phyloP scores from a whole-genome alignment of 106 monocot genomes.

The Apostasia shenzhenica region DNA sequence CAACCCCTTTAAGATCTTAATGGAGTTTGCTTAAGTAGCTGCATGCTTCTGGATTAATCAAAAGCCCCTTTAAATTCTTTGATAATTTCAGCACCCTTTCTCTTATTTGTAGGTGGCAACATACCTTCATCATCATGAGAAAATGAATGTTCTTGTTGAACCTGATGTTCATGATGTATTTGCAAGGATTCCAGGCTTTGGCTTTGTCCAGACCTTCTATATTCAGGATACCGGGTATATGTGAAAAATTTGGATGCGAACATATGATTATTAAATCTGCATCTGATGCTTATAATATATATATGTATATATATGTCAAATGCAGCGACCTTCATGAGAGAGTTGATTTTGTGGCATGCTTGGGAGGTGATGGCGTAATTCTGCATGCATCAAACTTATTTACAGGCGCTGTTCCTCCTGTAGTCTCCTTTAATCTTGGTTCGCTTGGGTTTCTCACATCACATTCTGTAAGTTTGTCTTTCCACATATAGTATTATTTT shows the following conservation, averaged over 20 bases:
- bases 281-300: neutral
- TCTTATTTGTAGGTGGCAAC: conserved; percentile 67
- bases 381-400: conserved; percentile 96
- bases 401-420: conserved; percentile 93
- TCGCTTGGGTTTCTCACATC: conserved; percentile 98
- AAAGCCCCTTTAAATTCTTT: conserved; percentile 1
- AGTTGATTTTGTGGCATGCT: conserved; percentile 95
- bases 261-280: neutral
- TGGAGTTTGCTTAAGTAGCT: neutral
- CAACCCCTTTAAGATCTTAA: neutral
- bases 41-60: neutral
- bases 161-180: conserved; percentile 96
- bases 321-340: conserved; percentile 98
- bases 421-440: conserved; percentile 98
- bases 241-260: neutral
- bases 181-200: conserved; percentile 95
- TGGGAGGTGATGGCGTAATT: conserved; percentile 99
- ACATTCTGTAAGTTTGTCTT: conserved; percentile 59
- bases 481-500: conserved; percentile 6
- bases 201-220: conserved; percentile 97
- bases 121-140: conserved; percentile 84
- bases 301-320: neutral
- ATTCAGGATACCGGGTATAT: conserved; percentile 89
- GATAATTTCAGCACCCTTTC: conserved; percentile 17
- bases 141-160: conserved; percentile 97